Conservation (phyloP, 768 basidiomycete species). For the Thelephora ganbajun region DNA sequence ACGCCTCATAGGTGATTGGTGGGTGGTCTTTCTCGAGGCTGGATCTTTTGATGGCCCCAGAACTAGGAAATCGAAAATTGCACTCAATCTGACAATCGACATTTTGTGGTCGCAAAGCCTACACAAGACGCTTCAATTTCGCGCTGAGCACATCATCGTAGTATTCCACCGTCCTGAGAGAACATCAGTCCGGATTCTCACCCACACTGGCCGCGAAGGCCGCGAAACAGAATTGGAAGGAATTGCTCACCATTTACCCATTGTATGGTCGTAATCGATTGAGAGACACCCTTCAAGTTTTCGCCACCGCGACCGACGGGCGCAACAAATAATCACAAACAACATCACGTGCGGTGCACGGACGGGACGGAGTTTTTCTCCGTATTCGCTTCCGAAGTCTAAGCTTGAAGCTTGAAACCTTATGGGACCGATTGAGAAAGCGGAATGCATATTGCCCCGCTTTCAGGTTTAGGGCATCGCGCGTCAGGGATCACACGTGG, state of each 20-base stretch:
- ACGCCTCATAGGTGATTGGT: slow-evolving; percentile 56
- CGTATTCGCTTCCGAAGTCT: too few relatives aligned
- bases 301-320: too few relatives aligned
- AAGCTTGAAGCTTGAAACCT: too few relatives aligned
- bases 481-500: too few relatives aligned
- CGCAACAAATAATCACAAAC: too few relatives aligned
- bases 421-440: too few relatives aligned
- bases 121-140: slow-evolving; percentile 73
- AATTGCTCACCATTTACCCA: slow-evolving; percentile 57
- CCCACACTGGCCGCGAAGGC: slow-evolving; percentile 4
- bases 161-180: slow-evolving; percentile 51
- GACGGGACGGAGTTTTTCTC: too few relatives aligned
- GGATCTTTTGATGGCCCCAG: slow-evolving; percentile 58
- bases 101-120: slow-evolving; percentile 17
- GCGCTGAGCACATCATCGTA: slow-evolving; percentile 59
- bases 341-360: too few relatives aligned
- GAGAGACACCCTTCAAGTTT: too few relatives aligned
- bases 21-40: slow-evolving; percentile 44
- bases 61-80: slow-evolving; percentile 23
- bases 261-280: slow-evolving; percentile 14
- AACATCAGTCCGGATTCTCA: not conserved
- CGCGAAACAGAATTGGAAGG: slow-evolving; percentile 2
- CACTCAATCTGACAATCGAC: slow-evolving; percentile 3
- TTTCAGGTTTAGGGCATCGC: too few relatives aligned
- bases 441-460: too few relatives aligned